These are phyloP conservation scores for Lunularia cruciata DNA, from an alignment of 225 moss, liverwort and hornwort species.

Conservation along the genomic window DNA sequence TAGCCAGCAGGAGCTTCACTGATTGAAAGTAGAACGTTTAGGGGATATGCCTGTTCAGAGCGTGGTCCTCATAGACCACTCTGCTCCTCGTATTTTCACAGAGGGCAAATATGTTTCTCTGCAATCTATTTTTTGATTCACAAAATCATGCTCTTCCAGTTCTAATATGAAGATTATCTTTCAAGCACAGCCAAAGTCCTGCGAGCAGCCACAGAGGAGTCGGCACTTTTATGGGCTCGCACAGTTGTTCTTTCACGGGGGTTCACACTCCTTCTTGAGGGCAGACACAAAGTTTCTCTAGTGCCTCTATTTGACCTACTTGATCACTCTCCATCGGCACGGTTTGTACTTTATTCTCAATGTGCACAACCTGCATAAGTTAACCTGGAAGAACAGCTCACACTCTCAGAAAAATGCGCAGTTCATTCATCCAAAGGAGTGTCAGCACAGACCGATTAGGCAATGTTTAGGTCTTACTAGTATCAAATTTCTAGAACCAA, in stretches of 20 bases:
- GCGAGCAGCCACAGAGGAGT: constrained; percentile 6
- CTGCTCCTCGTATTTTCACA: too few species aligned
- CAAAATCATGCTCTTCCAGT: too few species aligned
- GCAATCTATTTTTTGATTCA: too few species aligned
- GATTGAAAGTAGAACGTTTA: too few species aligned
- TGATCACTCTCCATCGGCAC: constrained; percentile 29
- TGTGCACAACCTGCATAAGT: not conserved
- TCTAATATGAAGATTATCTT: not conserved
- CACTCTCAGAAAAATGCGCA: not conserved
- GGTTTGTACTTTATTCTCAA: constrained; percentile 16
- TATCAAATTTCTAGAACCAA: too few species aligned
- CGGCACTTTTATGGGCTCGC: constrained; percentile 26
- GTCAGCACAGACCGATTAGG: too few species aligned
- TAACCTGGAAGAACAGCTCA: not conserved
- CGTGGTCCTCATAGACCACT: too few species aligned
- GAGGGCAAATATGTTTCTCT: too few species aligned
- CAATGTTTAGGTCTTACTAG: too few species aligned
- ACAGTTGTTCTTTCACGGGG: constrained; percentile 30
- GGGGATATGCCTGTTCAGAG: too few species aligned
- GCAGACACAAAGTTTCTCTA: constrained; percentile 18
- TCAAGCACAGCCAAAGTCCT: not conserved
- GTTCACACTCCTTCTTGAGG: constrained; percentile 23
- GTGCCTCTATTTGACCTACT: constrained; percentile 34
- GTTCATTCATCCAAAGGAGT: too few species aligned
- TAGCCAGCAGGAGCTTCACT: too few species aligned